phyloP scores from a whole-genome alignment of 2,329 filamentous ascomycete genomes.

The Aspergillus thermomutatus region DNA sequence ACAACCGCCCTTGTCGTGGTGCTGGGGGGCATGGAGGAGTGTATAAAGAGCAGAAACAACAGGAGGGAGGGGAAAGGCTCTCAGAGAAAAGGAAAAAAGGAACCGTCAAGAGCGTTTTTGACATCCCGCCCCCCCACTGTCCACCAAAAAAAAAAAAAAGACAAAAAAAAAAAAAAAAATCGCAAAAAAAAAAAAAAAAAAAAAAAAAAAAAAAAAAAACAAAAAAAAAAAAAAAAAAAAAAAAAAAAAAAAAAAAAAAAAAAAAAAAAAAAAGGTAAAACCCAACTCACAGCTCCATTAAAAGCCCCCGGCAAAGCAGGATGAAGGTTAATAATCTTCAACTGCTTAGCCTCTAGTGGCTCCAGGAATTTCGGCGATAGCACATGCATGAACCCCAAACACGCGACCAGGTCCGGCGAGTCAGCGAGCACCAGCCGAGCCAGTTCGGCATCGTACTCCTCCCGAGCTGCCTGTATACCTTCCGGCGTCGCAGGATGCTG shows the following conservation, averaged over 20 bases:
- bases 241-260: neutral
- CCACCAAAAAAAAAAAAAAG: too few relatives aligned
- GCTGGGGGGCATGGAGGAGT: too few relatives aligned
- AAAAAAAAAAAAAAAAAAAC: neutral
- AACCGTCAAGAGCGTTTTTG: too few relatives aligned
- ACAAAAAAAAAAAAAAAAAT: too few relatives aligned
- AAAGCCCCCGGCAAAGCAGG: constrained; percentile 71
- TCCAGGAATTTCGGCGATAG: constrained; percentile 67
- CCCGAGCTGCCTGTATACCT: constrained; percentile 52
- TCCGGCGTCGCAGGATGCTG: constrained; percentile 56
- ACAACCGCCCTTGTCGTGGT: too few relatives aligned
- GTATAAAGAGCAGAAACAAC: too few relatives aligned
- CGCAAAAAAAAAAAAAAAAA: too few relatives aligned
- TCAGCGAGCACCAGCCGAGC: constrained; percentile 64
- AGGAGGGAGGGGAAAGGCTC: too few relatives aligned
- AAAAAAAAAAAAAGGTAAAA: neutral
- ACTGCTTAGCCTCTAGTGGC: constrained; percentile 59
- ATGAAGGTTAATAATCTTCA: constrained; percentile 79
- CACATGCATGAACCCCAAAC: constrained; percentile 86
- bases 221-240: neutral
- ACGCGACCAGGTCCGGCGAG: constrained; percentile 70
- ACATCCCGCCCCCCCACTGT: too few relatives aligned
- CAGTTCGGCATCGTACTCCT: constrained; percentile 71
- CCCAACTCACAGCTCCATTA: constrained; percentile 59
- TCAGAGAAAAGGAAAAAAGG: too few relatives aligned